Conservation (phyloP, 768 basidiomycete genomes). For the Tricholoma sp. region DNA sequence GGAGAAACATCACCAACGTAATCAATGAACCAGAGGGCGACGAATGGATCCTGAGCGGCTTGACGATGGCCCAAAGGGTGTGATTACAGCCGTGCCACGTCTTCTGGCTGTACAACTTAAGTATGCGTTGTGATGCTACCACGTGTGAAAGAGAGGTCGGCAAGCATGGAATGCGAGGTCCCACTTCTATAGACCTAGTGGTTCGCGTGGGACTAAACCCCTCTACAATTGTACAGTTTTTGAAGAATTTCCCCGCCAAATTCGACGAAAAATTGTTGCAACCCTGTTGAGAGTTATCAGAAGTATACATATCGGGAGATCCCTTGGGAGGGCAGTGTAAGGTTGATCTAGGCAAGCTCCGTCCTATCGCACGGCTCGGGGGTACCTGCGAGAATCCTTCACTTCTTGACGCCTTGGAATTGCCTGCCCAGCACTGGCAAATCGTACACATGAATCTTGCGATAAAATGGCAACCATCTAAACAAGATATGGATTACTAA, state of each 20-base stretch:
- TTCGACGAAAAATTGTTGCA: constrained; percentile 27
- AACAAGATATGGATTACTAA: background rate
- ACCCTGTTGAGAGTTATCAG: constrained; percentile 53
- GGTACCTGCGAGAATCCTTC: constrained; percentile 44
- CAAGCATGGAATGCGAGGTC: constrained; percentile 61
- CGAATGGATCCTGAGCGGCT: constrained; percentile 60
- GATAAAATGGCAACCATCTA: constrained; percentile 4
- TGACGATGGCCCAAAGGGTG: constrained; percentile 50
- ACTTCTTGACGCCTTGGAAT: constrained; percentile 38
- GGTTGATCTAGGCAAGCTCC: constrained; percentile 45
- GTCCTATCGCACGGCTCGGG: constrained; percentile 49
- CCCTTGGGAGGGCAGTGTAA: constrained; percentile 36
- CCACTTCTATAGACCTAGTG: constrained; percentile 2
- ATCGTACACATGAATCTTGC: constrained; percentile 29
- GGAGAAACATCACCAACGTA: constrained; percentile 62
- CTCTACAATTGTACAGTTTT: constrained; percentile 40
- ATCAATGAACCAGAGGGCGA: constrained; percentile 63
- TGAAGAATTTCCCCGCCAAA: constrained; percentile 41
- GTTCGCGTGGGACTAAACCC: constrained; percentile 2
- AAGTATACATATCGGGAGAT: constrained; percentile 44
- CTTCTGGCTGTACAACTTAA: constrained; percentile 38
- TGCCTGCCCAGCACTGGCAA: constrained; percentile 40
- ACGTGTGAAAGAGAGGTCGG: constrained; percentile 48
- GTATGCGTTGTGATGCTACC: constrained; percentile 11
- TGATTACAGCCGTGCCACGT: constrained; percentile 14